Evolutionary conservation across 2,329 filamentous ascomycete species (phyloP), one percentile per base, ranked within the genome.

Genomic region (Talaromyces sp.): DNA sequence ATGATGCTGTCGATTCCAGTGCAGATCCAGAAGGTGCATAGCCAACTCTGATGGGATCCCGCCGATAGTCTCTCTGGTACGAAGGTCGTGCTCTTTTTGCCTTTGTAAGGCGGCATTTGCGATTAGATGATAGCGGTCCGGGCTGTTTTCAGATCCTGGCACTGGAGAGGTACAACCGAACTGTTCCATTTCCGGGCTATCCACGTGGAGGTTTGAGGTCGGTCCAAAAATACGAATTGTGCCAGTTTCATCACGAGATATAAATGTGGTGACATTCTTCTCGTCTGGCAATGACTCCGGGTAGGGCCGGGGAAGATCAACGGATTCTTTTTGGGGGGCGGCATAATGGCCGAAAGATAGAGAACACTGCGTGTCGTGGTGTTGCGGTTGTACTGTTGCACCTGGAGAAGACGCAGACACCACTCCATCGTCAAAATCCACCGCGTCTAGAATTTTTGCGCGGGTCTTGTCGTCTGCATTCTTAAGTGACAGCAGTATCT

Each of bases 1-100:
- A 55, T 74, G 70, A 59, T 77, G 74, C 62, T 76, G 75, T 7
- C 75, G 68, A 59, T 68, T 74, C 75, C 75, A 77, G 64, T 77
- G 75, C 8, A 77, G 61, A 53, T 76, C 69, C 17, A 78, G 65
- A 10, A 77, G 66, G 62, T 77, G 75, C 38, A 72, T 64, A 7
- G 72, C 75, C 3, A 76, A 58, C 6, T 75, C 69, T n/a, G n/a
- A 32, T 14, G 50, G 64, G 4, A 67, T 60, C 1, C 66, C 66
- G 26, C 63, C 63, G 19, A 68, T 62, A 17, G 59, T 58, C 19
- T 62, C 58, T 49, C 58, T 60, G 29, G 35, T 57, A 13, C 60
- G 63, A 31, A 67, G 60, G 7, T 64, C 60, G 29, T 64, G 62
- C 21, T 67, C 66, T 19, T 62, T 58, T 32, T 68, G 65, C 19